Conservation (phyloP, 2,329 filamentous ascomycete genomes). For the Paracoccidioides lutzii region DNA sequence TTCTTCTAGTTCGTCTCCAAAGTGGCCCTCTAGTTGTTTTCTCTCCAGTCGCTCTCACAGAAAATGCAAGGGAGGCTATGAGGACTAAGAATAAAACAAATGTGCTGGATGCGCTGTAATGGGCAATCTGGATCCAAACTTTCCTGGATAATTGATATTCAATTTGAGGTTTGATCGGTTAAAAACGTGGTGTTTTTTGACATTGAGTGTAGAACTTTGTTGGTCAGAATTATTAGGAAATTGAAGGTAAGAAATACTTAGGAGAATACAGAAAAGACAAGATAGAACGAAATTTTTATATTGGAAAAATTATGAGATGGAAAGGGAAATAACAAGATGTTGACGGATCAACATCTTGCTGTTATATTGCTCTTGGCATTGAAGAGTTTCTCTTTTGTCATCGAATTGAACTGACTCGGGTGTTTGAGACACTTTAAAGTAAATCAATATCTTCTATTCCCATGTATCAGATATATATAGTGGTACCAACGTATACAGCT, state of each 20-base stretch:
- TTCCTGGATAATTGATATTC: too few species aligned
- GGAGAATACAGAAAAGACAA: neutral
- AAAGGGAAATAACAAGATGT: neutral
- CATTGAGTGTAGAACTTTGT: too few species aligned
- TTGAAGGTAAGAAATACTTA: neutral
- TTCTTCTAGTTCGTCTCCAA: neutral
- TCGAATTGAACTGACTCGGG: neutral
- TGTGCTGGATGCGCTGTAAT: too few species aligned
- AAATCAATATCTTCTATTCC: neutral
- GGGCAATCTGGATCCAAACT: too few species aligned
- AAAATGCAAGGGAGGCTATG: too few species aligned
- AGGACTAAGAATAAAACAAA: too few species aligned
- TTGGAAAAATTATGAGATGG: neutral
- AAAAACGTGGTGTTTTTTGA: too few species aligned
- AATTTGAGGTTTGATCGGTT: too few species aligned
- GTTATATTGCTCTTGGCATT: conserved; percentile 1
- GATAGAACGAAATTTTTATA: neutral
- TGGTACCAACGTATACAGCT: too few species aligned
- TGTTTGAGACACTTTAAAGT: neutral
- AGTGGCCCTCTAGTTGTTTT: too few species aligned
- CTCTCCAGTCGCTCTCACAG: too few species aligned
- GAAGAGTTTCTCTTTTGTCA: neutral
- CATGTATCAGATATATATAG: neutral
- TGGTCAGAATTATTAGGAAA: too few species aligned
- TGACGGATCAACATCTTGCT: neutral